Conservation (phyloP, 305 asterid species). For the Solanum chacoense region DNA sequence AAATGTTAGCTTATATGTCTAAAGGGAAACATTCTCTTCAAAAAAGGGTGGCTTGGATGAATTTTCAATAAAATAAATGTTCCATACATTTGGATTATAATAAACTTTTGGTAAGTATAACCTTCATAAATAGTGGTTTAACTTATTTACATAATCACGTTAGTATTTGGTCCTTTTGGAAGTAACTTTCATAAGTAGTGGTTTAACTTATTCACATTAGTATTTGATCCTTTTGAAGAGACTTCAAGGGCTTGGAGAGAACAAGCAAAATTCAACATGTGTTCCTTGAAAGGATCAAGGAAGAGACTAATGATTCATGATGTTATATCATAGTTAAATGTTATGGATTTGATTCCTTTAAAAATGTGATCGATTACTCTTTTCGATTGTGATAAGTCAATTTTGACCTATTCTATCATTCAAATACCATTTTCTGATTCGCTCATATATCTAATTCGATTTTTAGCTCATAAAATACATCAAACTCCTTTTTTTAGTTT, state of each 20-base stretch:
- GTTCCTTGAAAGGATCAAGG: no score
- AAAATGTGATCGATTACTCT: no score
- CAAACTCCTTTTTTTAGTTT: neutral
- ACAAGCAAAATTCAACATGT: no score
- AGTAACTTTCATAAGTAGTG: neutral
- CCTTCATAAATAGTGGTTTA: neutral
- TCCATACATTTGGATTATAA: neutral
- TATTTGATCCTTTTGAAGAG: neutral
- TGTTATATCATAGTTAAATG: no score
- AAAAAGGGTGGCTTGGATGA: neutral
- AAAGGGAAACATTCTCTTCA: neutral
- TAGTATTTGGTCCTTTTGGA: neutral
- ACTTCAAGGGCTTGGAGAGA: no score
- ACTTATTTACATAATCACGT: neutral
- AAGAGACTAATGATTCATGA: no score
- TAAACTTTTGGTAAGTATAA: neutral
- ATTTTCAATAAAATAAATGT: neutral
- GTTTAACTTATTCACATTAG: neutral
- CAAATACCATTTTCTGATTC: neutral
- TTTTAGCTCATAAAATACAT: neutral
- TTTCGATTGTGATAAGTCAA: neutral
- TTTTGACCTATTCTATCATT: neutral
- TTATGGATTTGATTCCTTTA: no score
- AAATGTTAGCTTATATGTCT: neutral
- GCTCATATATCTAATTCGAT: neutral